Evolutionary conservation across 1,139 yeast species (phyloP).

Genomic region (Debaryomycetaceae sp.): DNA sequence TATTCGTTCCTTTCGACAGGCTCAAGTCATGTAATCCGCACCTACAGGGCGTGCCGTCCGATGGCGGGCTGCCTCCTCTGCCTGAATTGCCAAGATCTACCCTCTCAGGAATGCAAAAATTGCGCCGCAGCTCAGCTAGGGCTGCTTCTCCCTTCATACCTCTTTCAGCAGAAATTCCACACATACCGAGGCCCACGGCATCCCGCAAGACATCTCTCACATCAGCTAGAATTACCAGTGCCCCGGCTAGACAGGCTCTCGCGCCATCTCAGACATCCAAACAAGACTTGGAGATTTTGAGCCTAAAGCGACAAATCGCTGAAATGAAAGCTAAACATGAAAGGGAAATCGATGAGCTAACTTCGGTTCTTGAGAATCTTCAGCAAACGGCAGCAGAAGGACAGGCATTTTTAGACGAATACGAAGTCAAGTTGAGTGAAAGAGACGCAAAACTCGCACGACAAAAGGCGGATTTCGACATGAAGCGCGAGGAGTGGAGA

Average conservation of each 20-base stretch:
- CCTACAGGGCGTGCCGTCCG: slow-evolving; percentile 1
- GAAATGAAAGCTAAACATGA: slow-evolving; percentile 11
- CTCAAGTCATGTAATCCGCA: slow-evolving; percentile 33
- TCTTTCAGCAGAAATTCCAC: neutral
- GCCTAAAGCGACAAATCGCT: slow-evolving; percentile 1
- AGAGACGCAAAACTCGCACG: slow-evolving; percentile 34
- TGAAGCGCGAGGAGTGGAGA: slow-evolving; percentile 47
- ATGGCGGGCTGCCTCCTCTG: neutral
- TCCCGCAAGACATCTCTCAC: neutral
- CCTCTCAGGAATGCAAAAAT: neutral
- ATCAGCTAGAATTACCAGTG: neutral
- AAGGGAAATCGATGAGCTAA: slow-evolving; percentile 25
- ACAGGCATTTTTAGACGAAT: slow-evolving; percentile 35
- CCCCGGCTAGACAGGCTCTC: neutral
- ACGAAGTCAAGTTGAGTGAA: slow-evolving; percentile 29
- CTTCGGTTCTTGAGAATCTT: slow-evolving; percentile 27
- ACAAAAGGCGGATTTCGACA: slow-evolving; percentile 36
- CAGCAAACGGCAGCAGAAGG: slow-evolving; percentile 33
- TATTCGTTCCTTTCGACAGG: slow-evolving; percentile 63
- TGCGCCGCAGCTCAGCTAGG: neutral
- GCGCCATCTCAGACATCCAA: neutral
- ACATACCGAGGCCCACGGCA: neutral
- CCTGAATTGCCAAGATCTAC: neutral
- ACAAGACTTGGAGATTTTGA: neutral
- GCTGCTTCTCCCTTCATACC: neutral